Evolutionary conservation across 257 asterid genomes (phyloP).

Genomic region (Ligustrum vulgare): DNA sequence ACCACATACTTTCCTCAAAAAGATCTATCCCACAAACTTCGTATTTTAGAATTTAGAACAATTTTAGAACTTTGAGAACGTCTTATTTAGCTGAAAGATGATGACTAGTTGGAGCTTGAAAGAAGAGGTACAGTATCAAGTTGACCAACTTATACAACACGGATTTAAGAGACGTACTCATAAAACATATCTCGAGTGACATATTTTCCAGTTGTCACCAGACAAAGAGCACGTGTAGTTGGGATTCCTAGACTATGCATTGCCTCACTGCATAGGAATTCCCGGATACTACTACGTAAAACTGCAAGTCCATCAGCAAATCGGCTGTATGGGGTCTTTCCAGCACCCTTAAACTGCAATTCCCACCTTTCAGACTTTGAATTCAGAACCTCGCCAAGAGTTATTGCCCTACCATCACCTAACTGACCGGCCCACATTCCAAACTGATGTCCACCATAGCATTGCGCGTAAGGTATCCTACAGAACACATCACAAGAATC

Average conservation of each 20-base stretch:
- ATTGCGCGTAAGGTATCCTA: constrained; percentile 85
- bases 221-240: constrained; percentile 92
- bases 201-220: constrained; percentile 81
- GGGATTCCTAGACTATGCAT: constrained; percentile 96
- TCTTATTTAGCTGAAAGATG: not conserved
- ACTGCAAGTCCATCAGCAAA: constrained; percentile 99
- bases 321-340: constrained; percentile 97
- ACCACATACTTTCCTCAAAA: not conserved
- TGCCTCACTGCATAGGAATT: constrained; percentile 98
- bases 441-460: constrained; percentile 99
- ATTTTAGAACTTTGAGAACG: not conserved
- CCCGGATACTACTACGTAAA: constrained; percentile 90
- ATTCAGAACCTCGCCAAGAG: constrained; percentile 87
- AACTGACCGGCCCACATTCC: constrained; percentile 99
- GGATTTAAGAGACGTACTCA: constrained; percentile 58
- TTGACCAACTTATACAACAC: not conserved
- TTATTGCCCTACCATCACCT: constrained; percentile 97
- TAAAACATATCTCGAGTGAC: constrained; percentile 96
- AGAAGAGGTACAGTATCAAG: not conserved
- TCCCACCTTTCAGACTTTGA: constrained; percentile 85
- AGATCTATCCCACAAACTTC: not conserved
- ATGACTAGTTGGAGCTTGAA: not conserved
- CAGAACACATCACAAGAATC: constrained; percentile 9
- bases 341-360: constrained; percentile 97
- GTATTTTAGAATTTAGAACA: not conserved